Conservation (phyloP, 768 basidiomycete genomes). For the Tylopilus rubrobrunneus region DNA sequence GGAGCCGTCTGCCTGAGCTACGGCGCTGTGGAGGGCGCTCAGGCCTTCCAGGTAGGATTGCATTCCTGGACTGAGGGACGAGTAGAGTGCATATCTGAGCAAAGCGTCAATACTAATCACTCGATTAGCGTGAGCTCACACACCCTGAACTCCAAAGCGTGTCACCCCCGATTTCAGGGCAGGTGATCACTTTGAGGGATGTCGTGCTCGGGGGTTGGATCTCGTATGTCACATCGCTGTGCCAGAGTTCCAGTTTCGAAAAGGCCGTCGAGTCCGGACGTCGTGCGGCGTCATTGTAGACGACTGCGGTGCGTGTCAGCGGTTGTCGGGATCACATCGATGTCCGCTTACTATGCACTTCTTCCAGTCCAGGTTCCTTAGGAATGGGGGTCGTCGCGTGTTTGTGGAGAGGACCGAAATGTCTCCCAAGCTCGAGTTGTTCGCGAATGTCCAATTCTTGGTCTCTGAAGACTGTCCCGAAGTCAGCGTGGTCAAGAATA, state of each 20-base stretch:
- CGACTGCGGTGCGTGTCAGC: constrained; percentile 37
- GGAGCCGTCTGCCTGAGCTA: constrained; percentile 73
- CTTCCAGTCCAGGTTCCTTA: constrained; percentile 62
- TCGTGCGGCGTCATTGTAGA: constrained; percentile 63
- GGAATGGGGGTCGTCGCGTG: constrained; percentile 82
- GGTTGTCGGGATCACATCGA: not conserved
- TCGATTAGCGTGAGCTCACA: constrained; percentile 12
- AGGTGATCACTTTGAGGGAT: constrained; percentile 69
- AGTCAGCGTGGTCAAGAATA: not conserved
- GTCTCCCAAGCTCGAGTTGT: constrained; percentile 66
- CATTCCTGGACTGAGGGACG: constrained; percentile 69
- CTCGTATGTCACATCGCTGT: constrained; percentile 81
- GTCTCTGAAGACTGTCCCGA: constrained; percentile 60
- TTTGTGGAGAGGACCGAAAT: constrained; percentile 76
- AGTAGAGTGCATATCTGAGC: constrained; percentile 75
- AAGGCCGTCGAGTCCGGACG: constrained; percentile 63
- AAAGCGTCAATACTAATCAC: constrained; percentile 3
- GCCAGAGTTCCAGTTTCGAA: constrained; percentile 75
- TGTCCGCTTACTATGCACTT: constrained; percentile 58
- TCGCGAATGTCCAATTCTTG: constrained; percentile 67
- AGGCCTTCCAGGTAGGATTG: constrained; percentile 76
- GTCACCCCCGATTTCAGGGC: constrained; percentile 72
- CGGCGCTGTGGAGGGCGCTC: constrained; percentile 70
- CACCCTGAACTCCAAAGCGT: constrained; percentile 80
- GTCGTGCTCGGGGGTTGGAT: constrained; percentile 77